Percentiles rank a stretch among this genome's conserved stretches.
Evolutionary conservation across 768 basidiomycete species (phyloP).

Genomic region (Lactarius tabidus): DNA sequence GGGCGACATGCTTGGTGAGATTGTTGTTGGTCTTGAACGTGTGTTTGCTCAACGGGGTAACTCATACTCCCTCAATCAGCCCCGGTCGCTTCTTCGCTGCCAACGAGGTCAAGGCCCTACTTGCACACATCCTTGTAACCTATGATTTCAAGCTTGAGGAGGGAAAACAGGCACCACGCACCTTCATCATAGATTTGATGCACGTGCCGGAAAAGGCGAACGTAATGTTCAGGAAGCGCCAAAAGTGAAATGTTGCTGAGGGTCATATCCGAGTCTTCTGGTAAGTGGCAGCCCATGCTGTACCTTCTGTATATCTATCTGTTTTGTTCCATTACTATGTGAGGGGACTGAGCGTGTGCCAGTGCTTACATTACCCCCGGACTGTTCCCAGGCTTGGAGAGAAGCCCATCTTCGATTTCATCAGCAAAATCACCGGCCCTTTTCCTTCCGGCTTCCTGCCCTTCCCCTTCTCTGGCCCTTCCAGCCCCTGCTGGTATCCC

Average conservation of each 20-base stretch:
- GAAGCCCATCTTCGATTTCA: too few species aligned
- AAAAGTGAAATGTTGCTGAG: neutral
- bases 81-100: conserved; percentile 31
- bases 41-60: neutral
- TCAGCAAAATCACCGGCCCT: too few species aligned
- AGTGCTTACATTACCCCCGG: too few species aligned
- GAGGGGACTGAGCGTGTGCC: too few species aligned
- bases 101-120: conserved; percentile 27
- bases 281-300: too few species aligned
- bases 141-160: conserved; percentile 29
- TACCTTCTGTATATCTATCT: too few species aligned
- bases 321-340: too few species aligned
- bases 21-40: neutral
- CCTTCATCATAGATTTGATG: neutral
- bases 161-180: conserved; percentile 14
- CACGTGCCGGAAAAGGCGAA: conserved; percentile 17
- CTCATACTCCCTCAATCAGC: conserved; percentile 12
- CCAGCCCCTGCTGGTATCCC: too few species aligned
- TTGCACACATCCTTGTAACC: conserved; percentile 28
- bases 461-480: too few species aligned
- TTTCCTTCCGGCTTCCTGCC: too few species aligned
- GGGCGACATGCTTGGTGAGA: conserved; percentile 33
- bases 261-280: too few species aligned
- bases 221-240: conserved; percentile 29
- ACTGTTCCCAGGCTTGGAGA: too few species aligned